Evolutionary conservation across 306 rosid species (phyloP), one percentile per base, ranked within the genome.

Genomic region (Purshia tridentata): DNA sequence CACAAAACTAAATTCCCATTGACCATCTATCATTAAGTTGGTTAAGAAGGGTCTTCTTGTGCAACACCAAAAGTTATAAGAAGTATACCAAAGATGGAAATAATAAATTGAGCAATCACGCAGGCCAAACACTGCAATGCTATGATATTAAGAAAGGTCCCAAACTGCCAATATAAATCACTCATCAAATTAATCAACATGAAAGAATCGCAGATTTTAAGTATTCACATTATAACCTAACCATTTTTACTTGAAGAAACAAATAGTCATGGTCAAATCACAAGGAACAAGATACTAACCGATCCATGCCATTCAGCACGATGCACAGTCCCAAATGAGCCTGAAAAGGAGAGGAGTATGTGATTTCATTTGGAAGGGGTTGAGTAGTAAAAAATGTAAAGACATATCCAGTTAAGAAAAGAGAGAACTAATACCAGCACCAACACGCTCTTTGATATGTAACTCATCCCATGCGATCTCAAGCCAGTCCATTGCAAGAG

Each of bases 271-370:
- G 7, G 40, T 9, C 39, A 45, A 42, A 55, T 42, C 53, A 56
- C 65, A 74, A 62, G 42, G 59, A 4, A 41, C 37, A 70, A 9
- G 23, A 54, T 39, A 86, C 96, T 85, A 77, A 94, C 99, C 70
- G 96, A 94, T 84, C 99, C 97, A 83, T 94, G 84, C 99, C 99
- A 94, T 83, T 94, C 99, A 72, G 99, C 99, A 55, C 86, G 96
- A 75, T 94, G 94, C 80, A 94, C 99, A 8, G 96, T 94, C 65
- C 99, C 99, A 67, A 94, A 94, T 69, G 99, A 94, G 58, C 99
- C 99, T 94, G 79, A 68, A 84, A 71, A 50, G 65, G 22, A 70
- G 73, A 37, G 59, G 29, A 69, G 10, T 9, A 77, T 65, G 37
- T 65, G 49, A 48, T 69, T 16, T 67, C 66, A 65, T 48, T 51